These are phyloP conservation scores for Mallotus nudiflorus DNA, from an alignment of 345 rosid species.

Conservation along the genomic window DNA sequence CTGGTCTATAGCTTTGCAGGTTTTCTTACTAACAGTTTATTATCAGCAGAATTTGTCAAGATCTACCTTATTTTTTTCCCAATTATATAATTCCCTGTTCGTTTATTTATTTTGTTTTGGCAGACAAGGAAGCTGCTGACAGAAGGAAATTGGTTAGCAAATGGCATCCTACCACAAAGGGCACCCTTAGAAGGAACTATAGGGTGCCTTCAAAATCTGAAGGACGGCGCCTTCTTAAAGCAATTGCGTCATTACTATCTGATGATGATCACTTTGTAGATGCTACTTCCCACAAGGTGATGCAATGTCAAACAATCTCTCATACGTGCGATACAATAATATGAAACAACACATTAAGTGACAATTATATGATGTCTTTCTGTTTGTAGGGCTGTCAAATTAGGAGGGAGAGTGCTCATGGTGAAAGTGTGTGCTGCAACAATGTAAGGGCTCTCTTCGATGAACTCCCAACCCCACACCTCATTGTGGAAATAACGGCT, in stretches of 20 bases:
- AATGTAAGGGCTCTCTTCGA: conserved; percentile 94
- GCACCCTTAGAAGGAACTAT: conserved; percentile 84
- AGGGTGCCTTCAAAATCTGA: conserved; percentile 84
- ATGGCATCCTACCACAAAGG: conserved; percentile 96
- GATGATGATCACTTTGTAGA: conserved; percentile 89
- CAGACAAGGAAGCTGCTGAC: conserved; percentile 72
- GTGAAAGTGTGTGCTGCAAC: conserved; percentile 96
- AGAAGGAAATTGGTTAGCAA: conserved; percentile 83
- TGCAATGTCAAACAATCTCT: no score
- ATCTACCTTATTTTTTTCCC: neutral
- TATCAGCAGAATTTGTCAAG: neutral
- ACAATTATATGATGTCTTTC: neutral
- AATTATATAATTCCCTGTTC: neutral
- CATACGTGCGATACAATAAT: no score
- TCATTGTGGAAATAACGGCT: conserved; percentile 77
- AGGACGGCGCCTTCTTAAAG: conserved; percentile 78
- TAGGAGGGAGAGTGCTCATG: conserved; percentile 91
- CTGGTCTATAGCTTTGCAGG: neutral
- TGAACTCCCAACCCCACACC: conserved; percentile 92
- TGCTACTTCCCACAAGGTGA: conserved; percentile 92
- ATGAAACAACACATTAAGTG: neutral
- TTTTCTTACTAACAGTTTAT: neutral
- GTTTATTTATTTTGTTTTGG: conserved; percentile 1
- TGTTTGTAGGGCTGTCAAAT: conserved; percentile 84
- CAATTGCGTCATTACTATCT: conserved; percentile 79